A percentile compares a stretch with the other conserved stretches of the same genome.
Evolutionary conservation across 2,329 filamentous ascomycete species (phyloP).

Genomic region (Ceratocystis colombiana): DNA sequence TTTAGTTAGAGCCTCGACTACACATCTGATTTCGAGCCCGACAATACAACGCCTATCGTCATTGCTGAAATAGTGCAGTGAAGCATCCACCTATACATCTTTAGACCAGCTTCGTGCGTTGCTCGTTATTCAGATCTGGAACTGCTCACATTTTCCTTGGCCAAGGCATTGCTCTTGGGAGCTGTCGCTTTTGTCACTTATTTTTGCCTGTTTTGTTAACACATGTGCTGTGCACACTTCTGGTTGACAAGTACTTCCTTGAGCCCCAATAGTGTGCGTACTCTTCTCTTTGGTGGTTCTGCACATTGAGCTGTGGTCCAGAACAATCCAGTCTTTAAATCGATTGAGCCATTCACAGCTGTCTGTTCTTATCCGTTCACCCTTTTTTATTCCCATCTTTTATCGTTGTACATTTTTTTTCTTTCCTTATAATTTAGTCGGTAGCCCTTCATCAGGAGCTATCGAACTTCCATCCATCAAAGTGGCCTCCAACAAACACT

Average conservation of each 20-base stretch:
- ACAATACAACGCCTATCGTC: not conserved
- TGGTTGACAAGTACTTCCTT: not conserved
- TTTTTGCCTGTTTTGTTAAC: not conserved
- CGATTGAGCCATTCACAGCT: conserved; percentile 16
- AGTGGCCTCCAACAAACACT: conserved; percentile 49
- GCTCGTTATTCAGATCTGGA: not conserved
- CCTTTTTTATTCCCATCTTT: conserved; percentile 1
- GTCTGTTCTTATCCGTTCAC: not conserved
- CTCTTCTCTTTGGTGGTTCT: conserved; percentile 1
- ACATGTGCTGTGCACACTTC: not conserved
- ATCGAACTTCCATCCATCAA: conserved; percentile 32
- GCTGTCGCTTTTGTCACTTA: not conserved
- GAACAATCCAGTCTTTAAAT: not conserved
- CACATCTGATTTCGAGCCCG: not conserved
- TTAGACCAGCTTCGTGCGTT: not conserved
- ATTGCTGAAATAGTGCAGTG: too few relatives aligned
- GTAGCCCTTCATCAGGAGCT: conserved; percentile 21
- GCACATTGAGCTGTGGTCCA: not conserved
- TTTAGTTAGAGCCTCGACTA: not conserved
- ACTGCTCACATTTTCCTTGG: not conserved
- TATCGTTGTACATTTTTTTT: conserved; percentile 8
- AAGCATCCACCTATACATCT: too few relatives aligned
- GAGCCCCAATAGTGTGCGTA: not conserved
- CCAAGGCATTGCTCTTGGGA: not conserved
- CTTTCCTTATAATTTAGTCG: conserved; percentile 15